phyloP scores from a whole-genome alignment of 2,329 filamentous ascomycete species.

The Ceratocystis ficicola region DNA sequence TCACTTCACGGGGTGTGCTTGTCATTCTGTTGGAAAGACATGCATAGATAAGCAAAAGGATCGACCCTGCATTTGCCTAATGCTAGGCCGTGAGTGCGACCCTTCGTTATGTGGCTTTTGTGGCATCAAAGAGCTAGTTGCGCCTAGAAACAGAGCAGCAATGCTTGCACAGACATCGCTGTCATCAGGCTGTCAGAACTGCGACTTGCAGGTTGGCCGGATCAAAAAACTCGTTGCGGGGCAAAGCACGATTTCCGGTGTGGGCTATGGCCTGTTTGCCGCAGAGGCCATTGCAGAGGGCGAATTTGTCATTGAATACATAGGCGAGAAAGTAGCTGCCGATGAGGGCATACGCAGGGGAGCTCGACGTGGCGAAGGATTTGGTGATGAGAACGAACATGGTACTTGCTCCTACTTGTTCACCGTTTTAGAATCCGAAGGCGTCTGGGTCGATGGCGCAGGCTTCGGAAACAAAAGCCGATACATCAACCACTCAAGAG shows the following conservation, averaged over 20 bases:
- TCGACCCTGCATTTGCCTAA: conserved; percentile 55
- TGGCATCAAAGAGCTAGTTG: conserved; percentile 35
- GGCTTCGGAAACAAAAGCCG: conserved; percentile 68
- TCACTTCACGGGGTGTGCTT: conserved; percentile 56
- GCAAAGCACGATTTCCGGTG: conserved; percentile 52
- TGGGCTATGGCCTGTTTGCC: conserved; percentile 65
- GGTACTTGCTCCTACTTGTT: conserved; percentile 54
- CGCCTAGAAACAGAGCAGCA: conserved; percentile 9
- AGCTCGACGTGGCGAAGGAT: conserved; percentile 46
- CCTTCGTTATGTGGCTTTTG: conserved; percentile 61
- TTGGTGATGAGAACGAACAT: conserved; percentile 41
- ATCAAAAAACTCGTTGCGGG: conserved; percentile 56
- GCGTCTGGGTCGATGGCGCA: conserved; percentile 60
- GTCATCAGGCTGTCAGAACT: conserved; percentile 56
- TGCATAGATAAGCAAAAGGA: conserved; percentile 46
- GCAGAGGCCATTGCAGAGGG: conserved; percentile 54
- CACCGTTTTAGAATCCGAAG: conserved; percentile 46
- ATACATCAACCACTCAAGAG: conserved; percentile 67
- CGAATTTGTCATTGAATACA: conserved; percentile 72
- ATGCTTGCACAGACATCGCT: conserved; percentile 36
- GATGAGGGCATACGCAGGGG: conserved; percentile 59
- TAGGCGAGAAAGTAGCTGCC: conserved; percentile 61
- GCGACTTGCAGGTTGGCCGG: conserved; percentile 54
- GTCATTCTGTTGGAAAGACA: conserved; percentile 46
- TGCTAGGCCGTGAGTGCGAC: conserved; percentile 68